Evolutionary conservation across 2,329 filamentous ascomycete species (phyloP).

Genomic region (Dryadomyces quercus-mongolicae): DNA sequence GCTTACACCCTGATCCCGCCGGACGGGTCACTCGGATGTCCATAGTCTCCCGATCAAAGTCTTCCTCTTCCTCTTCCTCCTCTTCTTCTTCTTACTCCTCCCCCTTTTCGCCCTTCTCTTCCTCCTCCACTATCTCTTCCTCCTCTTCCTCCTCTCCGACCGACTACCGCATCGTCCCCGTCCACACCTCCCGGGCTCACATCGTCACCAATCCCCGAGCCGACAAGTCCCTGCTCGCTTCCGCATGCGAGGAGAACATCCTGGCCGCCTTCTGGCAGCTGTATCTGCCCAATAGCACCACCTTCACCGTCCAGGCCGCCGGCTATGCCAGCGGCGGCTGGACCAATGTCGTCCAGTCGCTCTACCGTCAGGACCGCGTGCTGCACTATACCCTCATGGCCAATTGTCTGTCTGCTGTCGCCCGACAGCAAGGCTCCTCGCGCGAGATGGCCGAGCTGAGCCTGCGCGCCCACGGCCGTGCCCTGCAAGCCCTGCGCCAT

Average conservation of each 20-base stretch:
- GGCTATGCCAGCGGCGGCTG: conserved; percentile 11
- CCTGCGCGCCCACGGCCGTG: conserved; percentile 11
- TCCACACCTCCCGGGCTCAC: not conserved
- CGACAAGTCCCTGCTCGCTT: conserved; percentile 5
- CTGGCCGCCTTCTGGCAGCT: conserved; percentile 11
- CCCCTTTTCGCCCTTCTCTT: not conserved
- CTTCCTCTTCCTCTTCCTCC: no score
- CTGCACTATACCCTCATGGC: conserved; percentile 11
- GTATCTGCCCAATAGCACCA: conserved; percentile 11
- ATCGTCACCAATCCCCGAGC: not conserved
- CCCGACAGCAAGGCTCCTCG: conserved; percentile 3
- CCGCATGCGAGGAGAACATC: conserved; percentile 7
- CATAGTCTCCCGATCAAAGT: no score
- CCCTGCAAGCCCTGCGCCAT: conserved; percentile 9
- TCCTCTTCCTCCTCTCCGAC: not conserved
- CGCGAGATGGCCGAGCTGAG: conserved; percentile 10
- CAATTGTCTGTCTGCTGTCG: conserved; percentile 10
- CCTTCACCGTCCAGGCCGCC: conserved; percentile 6
- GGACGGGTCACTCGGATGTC: no score
- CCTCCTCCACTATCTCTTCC: not conserved
- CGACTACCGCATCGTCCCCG: conserved; percentile 6
- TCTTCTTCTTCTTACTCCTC: not conserved
- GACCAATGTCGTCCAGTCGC: conserved; percentile 11
- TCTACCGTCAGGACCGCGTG: conserved; percentile 11
- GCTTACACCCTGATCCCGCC: not conserved